These are phyloP conservation scores for Cryptosporidium parvum DNA, from an alignment of 169 alveolate genomes.

Conservation along the genomic window DNA sequence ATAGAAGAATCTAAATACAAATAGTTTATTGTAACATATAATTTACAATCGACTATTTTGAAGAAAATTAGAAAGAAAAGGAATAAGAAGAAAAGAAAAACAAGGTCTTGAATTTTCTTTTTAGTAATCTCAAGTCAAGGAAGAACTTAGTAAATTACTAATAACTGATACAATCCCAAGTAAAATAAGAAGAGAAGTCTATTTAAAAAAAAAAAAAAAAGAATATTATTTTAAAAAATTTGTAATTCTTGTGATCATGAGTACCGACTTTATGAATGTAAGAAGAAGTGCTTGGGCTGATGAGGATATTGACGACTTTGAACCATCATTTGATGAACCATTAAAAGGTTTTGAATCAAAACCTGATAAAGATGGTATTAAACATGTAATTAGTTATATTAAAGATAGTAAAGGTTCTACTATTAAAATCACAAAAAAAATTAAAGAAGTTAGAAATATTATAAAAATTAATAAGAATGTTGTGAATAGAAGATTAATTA, in stretches of 20 bases:
- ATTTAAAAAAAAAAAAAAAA: neutral
- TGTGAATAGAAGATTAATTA: constrained; percentile 29
- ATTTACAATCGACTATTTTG: neutral
- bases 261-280: constrained; percentile 17
- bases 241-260: constrained; percentile 8
- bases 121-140: neutral
- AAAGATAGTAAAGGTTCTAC: constrained; percentile 67
- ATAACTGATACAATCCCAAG: no score
- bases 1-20: no score
- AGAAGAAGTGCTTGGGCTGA: constrained; percentile 75
- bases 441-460: constrained; percentile 49
- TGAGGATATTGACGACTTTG: constrained; percentile 74
- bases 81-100: neutral
- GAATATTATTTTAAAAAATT: neutral
- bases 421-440: constrained; percentile 45
- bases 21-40: neutral
- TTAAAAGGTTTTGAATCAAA: constrained; percentile 72
- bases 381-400: constrained; percentile 63
- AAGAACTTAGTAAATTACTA: neutral
- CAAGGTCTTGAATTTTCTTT: neutral
- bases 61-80: neutral
- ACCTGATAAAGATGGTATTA: constrained; percentile 73
- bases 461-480: constrained; percentile 49
- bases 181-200: neutral
- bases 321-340: constrained; percentile 74